Conservation (phyloP, 2,329 filamentous ascomycete species). For the Colletotrichum viniferum region DNA sequence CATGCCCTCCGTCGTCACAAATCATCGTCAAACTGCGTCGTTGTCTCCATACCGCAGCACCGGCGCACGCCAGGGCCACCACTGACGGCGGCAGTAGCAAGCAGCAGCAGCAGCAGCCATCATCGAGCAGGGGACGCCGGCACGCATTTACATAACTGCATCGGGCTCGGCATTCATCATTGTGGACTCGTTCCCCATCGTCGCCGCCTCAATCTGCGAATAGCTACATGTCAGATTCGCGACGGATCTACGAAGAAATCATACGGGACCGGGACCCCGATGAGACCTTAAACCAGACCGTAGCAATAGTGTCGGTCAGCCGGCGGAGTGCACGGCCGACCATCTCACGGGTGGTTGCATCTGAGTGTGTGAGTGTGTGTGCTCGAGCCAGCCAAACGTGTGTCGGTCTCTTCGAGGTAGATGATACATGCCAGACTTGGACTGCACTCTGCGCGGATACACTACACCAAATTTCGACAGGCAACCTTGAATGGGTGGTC, state of each 20-base stretch:
- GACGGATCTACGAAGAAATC: background rate
- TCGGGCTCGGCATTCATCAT: constrained; percentile 19
- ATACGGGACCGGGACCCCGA: background rate
- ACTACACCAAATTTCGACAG: background rate
- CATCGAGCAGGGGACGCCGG: background rate
- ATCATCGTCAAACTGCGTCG: background rate
- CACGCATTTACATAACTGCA: constrained; percentile 8
- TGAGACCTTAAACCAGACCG: background rate
- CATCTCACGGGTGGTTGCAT: constrained; percentile 16
- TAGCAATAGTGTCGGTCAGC: constrained; percentile 14
- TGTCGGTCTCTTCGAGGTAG: background rate
- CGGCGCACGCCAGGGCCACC: background rate
- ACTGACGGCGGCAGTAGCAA: background rate
- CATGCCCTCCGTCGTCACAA: background rate
- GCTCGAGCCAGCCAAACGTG: background rate
- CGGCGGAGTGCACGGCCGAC: constrained; percentile 14
- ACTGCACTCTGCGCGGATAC: background rate
- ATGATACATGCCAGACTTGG: constrained; percentile 2
- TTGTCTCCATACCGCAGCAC: background rate
- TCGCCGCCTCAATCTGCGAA: constrained; percentile 14
- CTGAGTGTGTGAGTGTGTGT: background rate
- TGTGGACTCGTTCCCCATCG: constrained; percentile 1
- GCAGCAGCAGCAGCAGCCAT: background rate
- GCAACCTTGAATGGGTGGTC: background rate
- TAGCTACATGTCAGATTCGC: constrained; percentile 6